phyloP scores from a whole-genome alignment of 768 basidiomycete genomes.

The Suillus ampliporus region DNA sequence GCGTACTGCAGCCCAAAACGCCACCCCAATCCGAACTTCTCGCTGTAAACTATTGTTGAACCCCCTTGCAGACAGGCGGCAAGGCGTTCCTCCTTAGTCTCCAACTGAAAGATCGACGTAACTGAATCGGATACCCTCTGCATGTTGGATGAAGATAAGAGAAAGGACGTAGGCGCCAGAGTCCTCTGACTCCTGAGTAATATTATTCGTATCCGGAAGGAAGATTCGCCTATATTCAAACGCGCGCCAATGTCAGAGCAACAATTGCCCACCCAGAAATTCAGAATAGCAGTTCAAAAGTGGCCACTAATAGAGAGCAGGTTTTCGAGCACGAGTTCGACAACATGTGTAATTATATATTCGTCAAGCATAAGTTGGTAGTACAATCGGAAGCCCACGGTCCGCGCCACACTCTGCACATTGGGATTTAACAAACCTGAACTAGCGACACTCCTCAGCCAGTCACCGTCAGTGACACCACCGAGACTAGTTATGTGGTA shows the following conservation, averaged over 20 bases:
- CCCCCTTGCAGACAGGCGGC: constrained; percentile 16
- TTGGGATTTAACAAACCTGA: too few species aligned
- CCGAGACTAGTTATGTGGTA: too few species aligned
- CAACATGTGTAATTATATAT: neutral
- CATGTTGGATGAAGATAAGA: constrained; percentile 14
- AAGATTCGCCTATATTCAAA: too few species aligned
- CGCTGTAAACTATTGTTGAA: constrained; percentile 25
- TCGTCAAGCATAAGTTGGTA: neutral
- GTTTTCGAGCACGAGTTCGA: neutral
- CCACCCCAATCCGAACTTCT: constrained; percentile 34
- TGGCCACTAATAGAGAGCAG: neutral
- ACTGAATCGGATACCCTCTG: constrained; percentile 30
- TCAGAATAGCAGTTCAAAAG: too few species aligned
- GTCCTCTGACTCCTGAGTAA: too few species aligned
- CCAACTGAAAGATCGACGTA: constrained; percentile 29
- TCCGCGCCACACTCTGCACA: too few species aligned
- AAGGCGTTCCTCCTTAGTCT: constrained; percentile 26
- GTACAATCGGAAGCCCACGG: neutral
- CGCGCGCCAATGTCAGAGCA: too few species aligned
- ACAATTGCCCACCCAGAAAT: too few species aligned
- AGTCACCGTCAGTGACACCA: too few species aligned
- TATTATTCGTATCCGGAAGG: too few species aligned
- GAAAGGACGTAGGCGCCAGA: neutral
- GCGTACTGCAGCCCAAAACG: constrained; percentile 30
- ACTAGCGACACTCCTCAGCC: too few species aligned